Conservation (phyloP, 371 early-diverging fungal genomes). For the Lichtheimia ramosa region DNA sequence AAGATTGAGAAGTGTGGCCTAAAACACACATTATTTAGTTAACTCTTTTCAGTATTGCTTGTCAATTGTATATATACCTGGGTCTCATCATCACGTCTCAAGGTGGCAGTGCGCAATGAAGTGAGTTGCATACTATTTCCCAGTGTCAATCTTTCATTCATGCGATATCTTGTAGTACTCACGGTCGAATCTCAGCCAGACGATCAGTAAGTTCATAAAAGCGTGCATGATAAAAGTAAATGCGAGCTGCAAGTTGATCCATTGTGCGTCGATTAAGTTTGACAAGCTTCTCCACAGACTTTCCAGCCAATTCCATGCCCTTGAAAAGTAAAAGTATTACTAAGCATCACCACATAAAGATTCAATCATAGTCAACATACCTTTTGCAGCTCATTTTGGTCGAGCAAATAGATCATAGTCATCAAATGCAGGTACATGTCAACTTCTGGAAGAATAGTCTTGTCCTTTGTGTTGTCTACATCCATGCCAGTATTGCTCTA, state of each 20-base stretch:
- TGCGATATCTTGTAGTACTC: constrained; percentile 17
- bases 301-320: constrained; percentile 71
- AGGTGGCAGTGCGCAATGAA: constrained; percentile 88
- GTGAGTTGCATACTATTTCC: constrained; percentile 12
- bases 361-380: constrained; percentile 33
- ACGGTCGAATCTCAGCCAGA: constrained; percentile 79
- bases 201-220: constrained; percentile 78
- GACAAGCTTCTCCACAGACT: constrained; percentile 61
- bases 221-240: constrained; percentile 92
- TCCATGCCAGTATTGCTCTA: constrained; percentile 26
- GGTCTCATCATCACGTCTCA: constrained; percentile 85
- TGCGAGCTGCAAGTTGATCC: constrained; percentile 86
- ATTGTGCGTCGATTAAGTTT: constrained; percentile 83
- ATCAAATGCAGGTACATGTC: constrained; percentile 83
- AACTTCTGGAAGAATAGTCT: constrained; percentile 78
- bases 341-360: neutral
- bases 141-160: no score
- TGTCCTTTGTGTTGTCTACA: constrained; percentile 32
- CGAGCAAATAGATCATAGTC: constrained; percentile 80
- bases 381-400: constrained; percentile 71
- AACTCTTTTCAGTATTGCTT: neutral
- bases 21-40: neutral
- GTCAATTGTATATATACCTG: constrained; percentile 28
- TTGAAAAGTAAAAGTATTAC: constrained; percentile 16
- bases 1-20: constrained; percentile 90